phyloP scores from a whole-genome alignment of 1,284 basidiomycete species.

The Trametes versicolor region DNA sequence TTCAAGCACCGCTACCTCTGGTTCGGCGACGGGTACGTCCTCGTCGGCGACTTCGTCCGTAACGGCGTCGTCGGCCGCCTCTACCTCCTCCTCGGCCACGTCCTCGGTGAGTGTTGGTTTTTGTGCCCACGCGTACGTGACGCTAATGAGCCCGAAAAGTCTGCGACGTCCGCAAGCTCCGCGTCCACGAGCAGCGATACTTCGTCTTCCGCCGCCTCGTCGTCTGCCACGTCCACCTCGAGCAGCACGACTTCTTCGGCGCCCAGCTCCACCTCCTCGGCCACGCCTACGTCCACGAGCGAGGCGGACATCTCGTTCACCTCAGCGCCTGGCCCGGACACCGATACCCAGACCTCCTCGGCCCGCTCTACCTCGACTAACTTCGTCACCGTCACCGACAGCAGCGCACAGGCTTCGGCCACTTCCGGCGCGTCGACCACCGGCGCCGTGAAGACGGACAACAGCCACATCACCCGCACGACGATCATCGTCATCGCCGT shows the following conservation, averaged over 20 bases:
- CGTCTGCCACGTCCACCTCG: background rate
- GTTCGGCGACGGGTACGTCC: background rate
- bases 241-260: constrained; percentile 30
- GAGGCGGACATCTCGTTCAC: constrained; percentile 16
- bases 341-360: constrained; percentile 32
- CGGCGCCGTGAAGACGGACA: constrained; percentile 23
- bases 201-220: background rate
- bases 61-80: constrained; percentile 20
- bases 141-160: background rate
- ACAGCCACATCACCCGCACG: constrained; percentile 52
- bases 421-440: constrained; percentile 27
- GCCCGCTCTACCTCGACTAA: constrained; percentile 24
- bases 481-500: constrained; percentile 80
- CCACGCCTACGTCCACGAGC: constrained; percentile 31
- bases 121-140: background rate
- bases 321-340: constrained; percentile 11
- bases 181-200: background rate
- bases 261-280: constrained; percentile 20
- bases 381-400: constrained; percentile 34
- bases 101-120: background rate
- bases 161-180: constrained; percentile 7
- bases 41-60: constrained; percentile 19
- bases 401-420: constrained; percentile 17
- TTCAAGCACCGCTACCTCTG: constrained; percentile 7
- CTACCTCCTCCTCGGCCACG: constrained; percentile 9